Conservation (phyloP, 495 filamentous ascomycete species). For the Tuber calosporum region DNA sequence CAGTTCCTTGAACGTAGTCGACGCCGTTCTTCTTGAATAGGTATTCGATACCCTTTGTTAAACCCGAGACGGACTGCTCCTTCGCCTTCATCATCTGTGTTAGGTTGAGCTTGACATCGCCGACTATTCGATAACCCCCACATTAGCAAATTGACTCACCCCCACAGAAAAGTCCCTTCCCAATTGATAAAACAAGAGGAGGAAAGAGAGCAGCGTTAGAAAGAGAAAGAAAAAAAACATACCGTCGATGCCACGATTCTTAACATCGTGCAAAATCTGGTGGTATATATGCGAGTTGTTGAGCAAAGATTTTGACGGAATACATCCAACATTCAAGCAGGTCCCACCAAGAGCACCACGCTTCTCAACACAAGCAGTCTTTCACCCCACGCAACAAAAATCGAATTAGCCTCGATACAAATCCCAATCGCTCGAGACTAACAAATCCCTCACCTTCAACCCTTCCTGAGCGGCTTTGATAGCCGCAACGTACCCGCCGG, state of each 20-base stretch:
- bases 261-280: constrained; percentile 92
- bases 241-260: constrained; percentile 84
- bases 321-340: constrained; percentile 98
- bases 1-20: constrained; percentile 91
- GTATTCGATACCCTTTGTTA: constrained; percentile 97
- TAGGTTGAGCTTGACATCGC: constrained; percentile 93
- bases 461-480: constrained; percentile 99
- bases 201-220: background rate
- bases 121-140: constrained; percentile 49
- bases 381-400: constrained; percentile 11
- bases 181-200: background rate
- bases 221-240: constrained; percentile 13
- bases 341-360: constrained; percentile 90
- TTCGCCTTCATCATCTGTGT: constrained; percentile 96
- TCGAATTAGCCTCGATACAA: constrained; percentile 15
- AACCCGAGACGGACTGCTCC: constrained; percentile 74
- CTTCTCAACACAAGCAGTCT: constrained; percentile 98
- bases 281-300: constrained; percentile 99
- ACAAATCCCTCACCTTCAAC: constrained; percentile 63
- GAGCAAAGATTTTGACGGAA: constrained; percentile 96
- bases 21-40: constrained; percentile 98
- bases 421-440: constrained; percentile 10
- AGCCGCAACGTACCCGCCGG: constrained; percentile 96
- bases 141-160: constrained; percentile 9
- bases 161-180: background rate